Conservation (phyloP, 257 asterid genomes). For the Solanum clarkiae region DNA sequence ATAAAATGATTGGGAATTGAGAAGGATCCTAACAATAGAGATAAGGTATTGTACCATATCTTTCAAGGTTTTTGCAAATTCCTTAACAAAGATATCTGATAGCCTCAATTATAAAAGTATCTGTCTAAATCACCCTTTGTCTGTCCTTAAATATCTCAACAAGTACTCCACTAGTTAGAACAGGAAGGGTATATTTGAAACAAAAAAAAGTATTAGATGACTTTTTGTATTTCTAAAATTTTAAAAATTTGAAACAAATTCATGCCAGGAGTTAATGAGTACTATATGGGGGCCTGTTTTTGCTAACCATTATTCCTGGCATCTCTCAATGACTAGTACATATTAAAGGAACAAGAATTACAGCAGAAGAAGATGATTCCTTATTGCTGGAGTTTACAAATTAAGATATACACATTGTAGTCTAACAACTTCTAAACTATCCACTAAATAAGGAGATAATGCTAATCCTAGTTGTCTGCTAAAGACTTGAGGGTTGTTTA, state of each 20-base stretch:
- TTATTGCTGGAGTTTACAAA: too few species aligned
- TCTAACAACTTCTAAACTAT: too few species aligned
- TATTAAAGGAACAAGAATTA: too few species aligned
- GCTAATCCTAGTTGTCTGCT: too few species aligned
- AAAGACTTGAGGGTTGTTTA: too few species aligned
- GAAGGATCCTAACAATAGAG: background rate
- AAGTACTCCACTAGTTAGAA: background rate
- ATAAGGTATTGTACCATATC: background rate
- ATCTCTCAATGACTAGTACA: background rate
- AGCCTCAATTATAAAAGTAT: background rate
- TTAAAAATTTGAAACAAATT: background rate
- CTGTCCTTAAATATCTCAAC: background rate
- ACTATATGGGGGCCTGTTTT: background rate
- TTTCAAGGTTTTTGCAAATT: background rate
- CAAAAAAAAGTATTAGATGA: background rate
- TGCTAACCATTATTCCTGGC: background rate
- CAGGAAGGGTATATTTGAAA: background rate
- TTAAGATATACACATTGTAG: too few species aligned
- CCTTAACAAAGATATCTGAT: background rate
- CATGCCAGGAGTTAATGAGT: background rate
- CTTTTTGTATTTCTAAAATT: background rate
- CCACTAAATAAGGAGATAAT: too few species aligned
- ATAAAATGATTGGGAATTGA: background rate
- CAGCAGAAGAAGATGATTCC: too few species aligned
- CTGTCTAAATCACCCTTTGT: background rate